Evolutionary conservation across 495 filamentous ascomycete genomes (phyloP), one percentile per base, ranked within the genome.

Genomic region (Xylaria acuta): DNA sequence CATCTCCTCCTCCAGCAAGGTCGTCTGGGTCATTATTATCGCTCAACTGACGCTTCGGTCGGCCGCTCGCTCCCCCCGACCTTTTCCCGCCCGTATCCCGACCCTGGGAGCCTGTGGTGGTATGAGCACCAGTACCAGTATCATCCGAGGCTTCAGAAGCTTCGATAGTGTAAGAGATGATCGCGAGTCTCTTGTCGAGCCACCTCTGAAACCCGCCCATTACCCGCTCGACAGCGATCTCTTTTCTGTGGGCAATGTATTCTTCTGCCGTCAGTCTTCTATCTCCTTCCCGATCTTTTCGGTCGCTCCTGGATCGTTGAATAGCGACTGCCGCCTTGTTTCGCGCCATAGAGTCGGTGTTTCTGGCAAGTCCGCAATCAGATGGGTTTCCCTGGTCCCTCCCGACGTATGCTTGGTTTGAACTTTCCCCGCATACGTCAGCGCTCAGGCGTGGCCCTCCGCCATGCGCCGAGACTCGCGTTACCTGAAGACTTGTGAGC

Each of bases 101-200:
- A 14, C 74, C 60, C 65, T 77, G 75, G 20, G 74, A 67, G 18
- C 27, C 38, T n/a, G n/a, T n/a, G 60, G 73, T 45, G 64, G 63
- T 74, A 22, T 66, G 68, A 47, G 72, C 53, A 25, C 71, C 34
- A 20, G 73, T 59, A 41, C 70, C 68, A 49, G 56, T 69, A 27
- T 72, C 70, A 11, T 65, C 76, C 8, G 77, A 75, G 27, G 77
- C 75, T 60, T 77, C 77, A 16, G 75, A 73, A 32, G 77, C 74
- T 69, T 77, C 75, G n/a, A 75, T 73, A 16, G 75, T 73, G 64
- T 75, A 79, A 64, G 77, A 79, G 60, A 77, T 79, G 54, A 79
- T 75, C 4, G 70, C 75, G 12, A 77, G 70, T 66, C 70, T 77
- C 71, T 79, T 79, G 69, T 79, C 73, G 14, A 79, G 67, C 77